Base-by-base conservation (phyloP, 257 asterid genomes). In the Primulina eburnea region DNA sequence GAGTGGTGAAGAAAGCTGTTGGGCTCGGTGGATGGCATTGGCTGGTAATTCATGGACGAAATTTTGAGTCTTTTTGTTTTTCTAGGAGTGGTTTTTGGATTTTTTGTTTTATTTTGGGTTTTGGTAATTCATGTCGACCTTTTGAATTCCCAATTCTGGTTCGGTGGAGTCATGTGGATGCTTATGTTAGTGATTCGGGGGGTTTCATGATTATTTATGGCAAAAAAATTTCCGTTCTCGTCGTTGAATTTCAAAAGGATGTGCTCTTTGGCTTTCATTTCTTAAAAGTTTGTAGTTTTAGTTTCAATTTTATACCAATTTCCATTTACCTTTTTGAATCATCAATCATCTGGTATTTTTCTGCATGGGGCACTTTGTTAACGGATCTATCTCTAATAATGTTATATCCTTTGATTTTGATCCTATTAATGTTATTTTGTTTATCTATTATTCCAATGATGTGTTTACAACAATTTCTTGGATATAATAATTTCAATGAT, bases 1-100 rank as follows among this genome's bases (percentile, higher is more conserved):
- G 97, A 63, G 97, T 91, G 37, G 97, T 91, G 56, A 91, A 89
- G 85, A 92, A 92, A 55, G 97, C 96, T 58, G 97, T 92, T 60
- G 97, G 97, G 12, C 96, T 92, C 65, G 97, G 98, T 35, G 96
- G 98, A 57, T 92, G 94, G 94, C 96, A 92, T 76, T 92, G 98
- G 98, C 98, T 92, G 94, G 94, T 92, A 79, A 77, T 35, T 29
- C 53, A 10, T 55, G 11, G 64, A 28, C 3, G 12, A 12, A 50
- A 32, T 14, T 20, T 33, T 50, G 6, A 2, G 14, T 16, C 8
- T 43, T 4, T 2, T 70, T 61, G 40, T 28, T 3, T 53, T 24
- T 0, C 18, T 50, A 26, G 2, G 1, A 52, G 53, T 40, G 38
- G n/a, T 21, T 71, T 21, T 18, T 60, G 7, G 56, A 17, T 0